A percentile compares a stretch with the other conserved stretches of the same genome.
Conservation (phyloP, 2,329 filamentous ascomycete species). For the Chaetoscypha palmicola region DNA sequence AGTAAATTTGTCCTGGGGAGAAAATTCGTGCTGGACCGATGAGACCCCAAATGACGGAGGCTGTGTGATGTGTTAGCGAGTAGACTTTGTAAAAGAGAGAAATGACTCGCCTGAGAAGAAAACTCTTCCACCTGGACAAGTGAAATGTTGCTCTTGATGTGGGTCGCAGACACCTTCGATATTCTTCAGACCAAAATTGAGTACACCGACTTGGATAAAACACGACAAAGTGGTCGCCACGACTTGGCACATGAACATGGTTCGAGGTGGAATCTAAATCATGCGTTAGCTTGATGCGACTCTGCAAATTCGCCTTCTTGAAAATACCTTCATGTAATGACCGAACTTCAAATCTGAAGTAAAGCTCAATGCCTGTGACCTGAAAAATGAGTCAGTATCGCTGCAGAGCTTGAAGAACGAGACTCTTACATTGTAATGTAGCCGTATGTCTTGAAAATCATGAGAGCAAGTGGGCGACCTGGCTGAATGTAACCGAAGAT, state of each 20-base stretch:
- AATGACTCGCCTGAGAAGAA: constrained; percentile 46
- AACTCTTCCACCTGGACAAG: constrained; percentile 42
- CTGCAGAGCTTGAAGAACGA: constrained; percentile 33
- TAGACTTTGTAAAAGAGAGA: constrained; percentile 35
- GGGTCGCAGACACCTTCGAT: constrained; percentile 58
- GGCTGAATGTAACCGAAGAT: constrained; percentile 68
- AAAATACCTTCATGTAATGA: constrained; percentile 47
- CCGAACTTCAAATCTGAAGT: constrained; percentile 44
- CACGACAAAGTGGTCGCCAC: constrained; percentile 56
- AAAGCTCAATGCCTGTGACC: constrained; percentile 34
- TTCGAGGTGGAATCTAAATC: constrained; percentile 21
- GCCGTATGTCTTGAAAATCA: constrained; percentile 72
- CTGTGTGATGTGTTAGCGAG: constrained; percentile 56
- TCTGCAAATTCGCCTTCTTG: no score
- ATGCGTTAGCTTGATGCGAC: no score
- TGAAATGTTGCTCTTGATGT: constrained; percentile 50
- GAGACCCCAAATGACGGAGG: constrained; percentile 65
- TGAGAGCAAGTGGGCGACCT: constrained; percentile 63
- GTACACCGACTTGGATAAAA: constrained; percentile 56
- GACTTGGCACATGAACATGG: constrained; percentile 37
- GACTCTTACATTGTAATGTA: constrained; percentile 64
- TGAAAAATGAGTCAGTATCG: not conserved
- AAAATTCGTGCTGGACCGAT: constrained; percentile 68
- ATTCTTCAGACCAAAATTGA: constrained; percentile 53
- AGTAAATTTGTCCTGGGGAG: constrained; percentile 56